phyloP scores from a whole-genome alignment of 108 stramenopile genomes.

The Pseudonitzschia delicatissima region DNA sequence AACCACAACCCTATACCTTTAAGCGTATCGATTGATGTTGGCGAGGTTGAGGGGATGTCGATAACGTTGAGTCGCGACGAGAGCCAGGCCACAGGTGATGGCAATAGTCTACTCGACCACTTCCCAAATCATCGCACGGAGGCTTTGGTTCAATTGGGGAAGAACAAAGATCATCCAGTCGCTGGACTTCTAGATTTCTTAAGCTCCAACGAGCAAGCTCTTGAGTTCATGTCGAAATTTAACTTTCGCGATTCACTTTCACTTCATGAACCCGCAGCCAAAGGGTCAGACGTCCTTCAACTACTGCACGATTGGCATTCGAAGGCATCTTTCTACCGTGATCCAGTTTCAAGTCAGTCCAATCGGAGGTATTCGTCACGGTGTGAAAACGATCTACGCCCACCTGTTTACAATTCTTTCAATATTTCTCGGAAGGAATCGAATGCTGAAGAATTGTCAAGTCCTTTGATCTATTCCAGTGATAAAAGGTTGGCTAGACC shows the following conservation, averaged over 20 bases:
- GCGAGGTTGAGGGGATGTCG: slow-evolving; percentile 63
- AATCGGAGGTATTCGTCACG: background rate
- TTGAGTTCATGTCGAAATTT: slow-evolving; percentile 20
- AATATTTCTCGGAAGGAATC: background rate
- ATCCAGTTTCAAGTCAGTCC: background rate
- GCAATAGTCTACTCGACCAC: slow-evolving; percentile 46
- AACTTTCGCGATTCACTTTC: slow-evolving; percentile 44
- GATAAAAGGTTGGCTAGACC: slow-evolving; percentile 40
- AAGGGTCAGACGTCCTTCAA: slow-evolving; percentile 20
- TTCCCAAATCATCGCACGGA: slow-evolving; percentile 29
- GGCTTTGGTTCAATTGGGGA: slow-evolving; percentile 27
- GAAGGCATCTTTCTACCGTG: slow-evolving; percentile 27
- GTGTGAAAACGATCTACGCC: slow-evolving; percentile 3
- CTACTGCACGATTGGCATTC: slow-evolving; percentile 28
- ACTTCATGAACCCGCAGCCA: slow-evolving; percentile 15
- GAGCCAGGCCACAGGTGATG: slow-evolving; percentile 24
- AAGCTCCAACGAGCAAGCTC: slow-evolving; percentile 21
- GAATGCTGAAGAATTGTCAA: background rate
- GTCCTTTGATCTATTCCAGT: slow-evolving; percentile 53
- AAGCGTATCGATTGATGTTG: slow-evolving; percentile 48
- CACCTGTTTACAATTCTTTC: slow-evolving; percentile 20
- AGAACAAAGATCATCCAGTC: slow-evolving; percentile 37
- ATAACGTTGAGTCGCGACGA: slow-evolving; percentile 45
- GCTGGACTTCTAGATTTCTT: slow-evolving; percentile 45
- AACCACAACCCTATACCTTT: slow-evolving; percentile 74